Percentiles rank a stretch among this genome's conserved stretches.
Conservation (phyloP, 306 rosid species). For the Pterocarpus santalinus region DNA sequence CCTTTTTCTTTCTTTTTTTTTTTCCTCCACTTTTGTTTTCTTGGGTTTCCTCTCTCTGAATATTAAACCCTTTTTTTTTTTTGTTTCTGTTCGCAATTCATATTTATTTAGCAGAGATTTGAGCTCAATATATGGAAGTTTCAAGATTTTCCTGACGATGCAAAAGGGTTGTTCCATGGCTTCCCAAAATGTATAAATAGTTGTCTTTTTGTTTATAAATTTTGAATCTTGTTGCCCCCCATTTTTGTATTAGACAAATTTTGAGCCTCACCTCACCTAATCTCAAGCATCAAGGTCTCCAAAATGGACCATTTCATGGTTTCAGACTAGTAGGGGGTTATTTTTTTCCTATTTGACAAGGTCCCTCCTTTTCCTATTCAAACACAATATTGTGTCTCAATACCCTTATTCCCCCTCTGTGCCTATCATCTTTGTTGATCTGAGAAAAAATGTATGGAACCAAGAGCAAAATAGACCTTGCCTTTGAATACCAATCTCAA, state of each 20-base stretch:
- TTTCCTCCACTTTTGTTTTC: background rate
- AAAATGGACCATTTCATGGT: conserved; percentile 61
- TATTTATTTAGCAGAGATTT: background rate
- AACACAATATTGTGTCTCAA: conserved; percentile 28
- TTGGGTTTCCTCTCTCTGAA: conserved; percentile 40
- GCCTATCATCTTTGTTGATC: conserved; percentile 56
- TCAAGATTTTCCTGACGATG: conserved; percentile 37
- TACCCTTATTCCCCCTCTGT: background rate
- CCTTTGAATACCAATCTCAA: conserved; percentile 90
- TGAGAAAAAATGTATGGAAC: conserved; percentile 73
- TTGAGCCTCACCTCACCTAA: conserved; percentile 42
- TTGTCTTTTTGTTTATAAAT: conserved; percentile 31
- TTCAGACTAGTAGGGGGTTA: conserved; percentile 47
- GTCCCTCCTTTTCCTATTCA: conserved; percentile 45
- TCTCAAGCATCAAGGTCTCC: conserved; percentile 44
- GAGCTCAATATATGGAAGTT: conserved; percentile 41
- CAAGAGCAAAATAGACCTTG: conserved; percentile 79
- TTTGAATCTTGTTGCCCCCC: conserved; percentile 49
- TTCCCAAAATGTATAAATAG: conserved; percentile 31
- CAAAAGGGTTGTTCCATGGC: conserved; percentile 46
- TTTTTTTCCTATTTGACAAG: conserved; percentile 53
- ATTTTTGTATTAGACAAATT: conserved; percentile 27
- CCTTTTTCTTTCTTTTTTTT: background rate
- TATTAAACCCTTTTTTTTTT: background rate
- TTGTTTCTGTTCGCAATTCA: conserved; percentile 25